Conservation (phyloP, 179 eudicot species). For the Heliamphora pulchella region DNA sequence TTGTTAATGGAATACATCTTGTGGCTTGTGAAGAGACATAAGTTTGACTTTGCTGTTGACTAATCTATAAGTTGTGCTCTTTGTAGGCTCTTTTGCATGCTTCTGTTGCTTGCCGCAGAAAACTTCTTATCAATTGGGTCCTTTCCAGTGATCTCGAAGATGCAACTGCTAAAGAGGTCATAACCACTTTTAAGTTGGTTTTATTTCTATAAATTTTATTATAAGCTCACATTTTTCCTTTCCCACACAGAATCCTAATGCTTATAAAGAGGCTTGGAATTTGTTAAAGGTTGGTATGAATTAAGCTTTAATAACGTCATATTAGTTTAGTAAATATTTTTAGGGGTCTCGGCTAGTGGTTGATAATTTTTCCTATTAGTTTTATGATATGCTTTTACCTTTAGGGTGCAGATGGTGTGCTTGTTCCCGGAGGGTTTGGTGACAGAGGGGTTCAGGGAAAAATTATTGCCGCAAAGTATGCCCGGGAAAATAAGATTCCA, state of each 20-base stretch:
- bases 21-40: background rate
- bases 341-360: background rate
- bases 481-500: conserved; percentile 73
- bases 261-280: conserved; percentile 60
- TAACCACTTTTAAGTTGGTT: conserved; percentile 12
- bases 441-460: conserved; percentile 94
- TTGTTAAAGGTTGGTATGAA: conserved; percentile 43
- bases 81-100: conserved; percentile 91
- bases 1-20: background rate
- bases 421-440: conserved; percentile 95
- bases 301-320: background rate
- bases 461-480: conserved; percentile 84
- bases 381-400: conserved; percentile 17
- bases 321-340: background rate
- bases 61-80: background rate
- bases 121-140: conserved; percentile 66
- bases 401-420: conserved; percentile 75
- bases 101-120: conserved; percentile 62
- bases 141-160: conserved; percentile 85
- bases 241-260: conserved; percentile 57
- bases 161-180: conserved; percentile 53
- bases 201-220: background rate
- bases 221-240: conserved; percentile 3
- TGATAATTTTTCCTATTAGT: background rate
- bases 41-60: background rate